Evolutionary conservation across 805 yeast genomes (phyloP), one percentile per base, ranked within the genome.

Genomic region (Spathaspora sp.): DNA sequence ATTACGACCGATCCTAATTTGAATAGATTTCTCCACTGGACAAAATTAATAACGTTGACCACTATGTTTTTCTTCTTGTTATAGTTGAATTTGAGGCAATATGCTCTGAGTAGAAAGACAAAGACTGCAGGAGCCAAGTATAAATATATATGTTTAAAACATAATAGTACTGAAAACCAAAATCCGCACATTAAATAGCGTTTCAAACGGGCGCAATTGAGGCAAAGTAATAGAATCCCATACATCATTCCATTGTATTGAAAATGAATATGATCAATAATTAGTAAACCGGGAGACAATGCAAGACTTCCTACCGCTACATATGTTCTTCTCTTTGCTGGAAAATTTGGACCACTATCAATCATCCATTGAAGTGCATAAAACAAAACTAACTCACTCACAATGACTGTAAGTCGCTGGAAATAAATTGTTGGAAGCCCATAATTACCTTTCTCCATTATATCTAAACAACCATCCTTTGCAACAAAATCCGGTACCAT

Each of bases 231-330:
- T 48, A 94, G 69, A 32, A 94, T 73, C 0, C 97, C 97, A 67
- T 88, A 91, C 75, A 94, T 75, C 80, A 92, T 86, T 3, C 97
- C 97, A 67, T 94, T 94, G 68, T 94, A 94, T 72, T 94, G 99
- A 76, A 94, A 94, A 66, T 94, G 99, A 32, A 94, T 89, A 66
- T 93, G 97, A 66, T 94, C 99, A 48, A 94, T 85, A 19, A 94
- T 83, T 55, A 94, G 72, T 58, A 96, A 75, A 0, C 97, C 97
- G 0, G 99, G 99, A 0, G 96, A 87, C 14, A 94, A 72, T 3
- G 85, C 88, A 23, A 94, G 77, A 31, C 97, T 86, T 16, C 91
- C 81, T 0, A 96, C 93, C 42, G 87, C 82, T 3, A 90, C 93
- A 68, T 83, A 86, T 23, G 86, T 78, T 46, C 84, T 69, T 55